Evolutionary conservation across 495 filamentous ascomycete species (phyloP).

Genomic region (Durotheca rogersii): DNA sequence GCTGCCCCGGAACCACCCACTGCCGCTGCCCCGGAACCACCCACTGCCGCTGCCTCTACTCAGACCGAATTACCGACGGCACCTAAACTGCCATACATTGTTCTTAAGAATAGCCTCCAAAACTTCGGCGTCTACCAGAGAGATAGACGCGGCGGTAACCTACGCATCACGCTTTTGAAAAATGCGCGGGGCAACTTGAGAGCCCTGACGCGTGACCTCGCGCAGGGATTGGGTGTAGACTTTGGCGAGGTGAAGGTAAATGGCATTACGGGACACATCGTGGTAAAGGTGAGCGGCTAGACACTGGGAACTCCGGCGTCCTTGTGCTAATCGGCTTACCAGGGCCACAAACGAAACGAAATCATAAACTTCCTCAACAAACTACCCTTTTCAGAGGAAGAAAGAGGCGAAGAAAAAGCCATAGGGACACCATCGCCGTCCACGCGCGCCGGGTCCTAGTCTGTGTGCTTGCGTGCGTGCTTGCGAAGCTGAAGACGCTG

Average conservation of each 20-base stretch:
- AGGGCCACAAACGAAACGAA: conserved; percentile 25
- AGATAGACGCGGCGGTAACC: conserved; percentile 73
- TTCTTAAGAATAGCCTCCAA: conserved; percentile 68
- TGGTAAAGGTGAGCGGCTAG: conserved; percentile 52
- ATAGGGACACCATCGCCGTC: too few species aligned
- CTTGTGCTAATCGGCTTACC: not conserved
- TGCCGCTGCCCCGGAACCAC: not conserved
- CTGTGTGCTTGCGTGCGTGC: too few species aligned
- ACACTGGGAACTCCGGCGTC: not conserved
- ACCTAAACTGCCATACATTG: conserved; percentile 63
- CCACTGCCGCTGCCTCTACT: not conserved
- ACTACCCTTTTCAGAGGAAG: too few species aligned
- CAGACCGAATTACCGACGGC: conserved; percentile 15
- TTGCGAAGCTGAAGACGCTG: too few species aligned
- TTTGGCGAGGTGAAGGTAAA: conserved; percentile 48
- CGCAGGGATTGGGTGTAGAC: conserved; percentile 27
- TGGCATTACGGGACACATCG: conserved; percentile 56
- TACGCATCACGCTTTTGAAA: conserved; percentile 71
- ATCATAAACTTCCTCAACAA: conserved; percentile 25
- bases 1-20: not conserved
- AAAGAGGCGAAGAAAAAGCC: too few species aligned
- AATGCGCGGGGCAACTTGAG: conserved; percentile 72
- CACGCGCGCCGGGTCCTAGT: too few species aligned
- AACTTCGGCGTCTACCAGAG: conserved; percentile 79
- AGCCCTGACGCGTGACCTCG: conserved; percentile 50